phyloP scores from a whole-genome alignment of 768 basidiomycete species.

The Boletus rubropictus region DNA sequence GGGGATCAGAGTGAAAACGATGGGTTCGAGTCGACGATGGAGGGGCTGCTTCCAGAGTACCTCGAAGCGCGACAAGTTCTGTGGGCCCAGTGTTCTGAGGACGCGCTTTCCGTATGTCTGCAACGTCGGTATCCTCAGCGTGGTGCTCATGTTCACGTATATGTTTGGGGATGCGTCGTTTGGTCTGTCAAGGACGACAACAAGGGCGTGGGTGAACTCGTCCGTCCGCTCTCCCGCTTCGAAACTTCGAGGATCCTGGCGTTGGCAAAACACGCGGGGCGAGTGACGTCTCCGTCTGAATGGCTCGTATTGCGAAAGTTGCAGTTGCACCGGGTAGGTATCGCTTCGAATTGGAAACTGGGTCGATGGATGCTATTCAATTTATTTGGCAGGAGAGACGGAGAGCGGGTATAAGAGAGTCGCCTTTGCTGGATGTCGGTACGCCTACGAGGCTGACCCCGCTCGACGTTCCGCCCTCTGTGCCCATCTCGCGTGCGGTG shows the following conservation, averaged over 20 bases:
- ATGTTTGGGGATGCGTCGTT: neutral
- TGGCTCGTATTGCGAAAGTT: slow-evolving; percentile 40
- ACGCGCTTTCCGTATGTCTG: slow-evolving; percentile 14
- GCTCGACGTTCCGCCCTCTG: slow-evolving; percentile 27
- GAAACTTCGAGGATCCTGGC: slow-evolving; percentile 36
- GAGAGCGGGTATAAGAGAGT: slow-evolving; percentile 10
- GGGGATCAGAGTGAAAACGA: slow-evolving; percentile 1
- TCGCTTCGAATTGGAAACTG: neutral
- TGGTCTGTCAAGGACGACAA: slow-evolving; percentile 10
- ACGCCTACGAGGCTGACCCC: slow-evolving; percentile 14
- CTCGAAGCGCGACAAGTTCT: slow-evolving; percentile 27
- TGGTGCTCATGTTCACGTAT: neutral
- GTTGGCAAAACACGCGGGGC: slow-evolving; percentile 9
- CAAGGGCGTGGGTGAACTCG: slow-evolving; percentile 10
- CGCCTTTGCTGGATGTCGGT: neutral
- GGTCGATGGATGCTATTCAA: neutral
- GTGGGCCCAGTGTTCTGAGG: slow-evolving; percentile 16
- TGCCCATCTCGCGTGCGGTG: slow-evolving; percentile 28
- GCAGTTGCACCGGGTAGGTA: slow-evolving; percentile 35
- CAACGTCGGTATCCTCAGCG: neutral
- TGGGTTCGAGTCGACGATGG: slow-evolving; percentile 34
- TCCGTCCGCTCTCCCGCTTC: slow-evolving; percentile 40
- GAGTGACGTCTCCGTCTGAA: slow-evolving; percentile 26
- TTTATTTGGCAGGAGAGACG: slow-evolving; percentile 16
- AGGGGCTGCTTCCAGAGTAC: slow-evolving; percentile 31